Evolutionary conservation across 2,329 filamentous ascomycete genomes (phyloP).

Genomic region (Penicillium sp.): DNA sequence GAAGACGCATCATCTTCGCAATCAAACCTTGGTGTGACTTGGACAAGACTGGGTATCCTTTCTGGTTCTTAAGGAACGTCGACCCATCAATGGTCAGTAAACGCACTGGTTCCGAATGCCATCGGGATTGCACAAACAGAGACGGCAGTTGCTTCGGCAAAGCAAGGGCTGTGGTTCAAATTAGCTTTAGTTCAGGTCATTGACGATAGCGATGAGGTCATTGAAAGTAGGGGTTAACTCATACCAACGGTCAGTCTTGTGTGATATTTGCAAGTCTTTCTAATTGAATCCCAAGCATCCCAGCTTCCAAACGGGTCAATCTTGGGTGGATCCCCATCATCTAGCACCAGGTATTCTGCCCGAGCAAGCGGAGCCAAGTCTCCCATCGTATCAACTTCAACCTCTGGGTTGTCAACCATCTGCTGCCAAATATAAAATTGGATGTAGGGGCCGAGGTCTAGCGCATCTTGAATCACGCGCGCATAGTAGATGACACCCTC

Average conservation of each 20-base stretch:
- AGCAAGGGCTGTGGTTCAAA: conserved; percentile 49
- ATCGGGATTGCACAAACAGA: conserved; percentile 55
- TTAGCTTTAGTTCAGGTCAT: conserved; percentile 12
- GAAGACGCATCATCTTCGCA: conserved; percentile 56
- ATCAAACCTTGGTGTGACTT: conserved; percentile 59
- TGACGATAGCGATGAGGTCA: neutral
- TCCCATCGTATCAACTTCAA: conserved; percentile 47
- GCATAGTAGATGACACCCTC: conserved; percentile 69
- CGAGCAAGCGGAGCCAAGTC: conserved; percentile 45
- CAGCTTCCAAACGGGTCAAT: conserved; percentile 75
- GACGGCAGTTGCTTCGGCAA: conserved; percentile 59
- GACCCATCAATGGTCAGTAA: conserved; percentile 53
- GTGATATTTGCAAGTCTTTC: conserved; percentile 82
- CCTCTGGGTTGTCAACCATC: conserved; percentile 72
- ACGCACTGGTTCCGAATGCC: conserved; percentile 62
- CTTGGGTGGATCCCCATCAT: conserved; percentile 43
- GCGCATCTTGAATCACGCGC: conserved; percentile 75
- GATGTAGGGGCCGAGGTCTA: conserved; percentile 71
- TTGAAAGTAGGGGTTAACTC: conserved; percentile 33
- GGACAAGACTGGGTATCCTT: conserved; percentile 58
- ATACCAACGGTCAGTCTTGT: conserved; percentile 78
- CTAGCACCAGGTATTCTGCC: conserved; percentile 36
- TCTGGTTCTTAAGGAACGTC: conserved; percentile 57
- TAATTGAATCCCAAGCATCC: conserved; percentile 91
- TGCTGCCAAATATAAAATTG: conserved; percentile 78